phyloP scores from a whole-genome alignment of 352 stramenopile species.

The Phytophthora sp. region DNA sequence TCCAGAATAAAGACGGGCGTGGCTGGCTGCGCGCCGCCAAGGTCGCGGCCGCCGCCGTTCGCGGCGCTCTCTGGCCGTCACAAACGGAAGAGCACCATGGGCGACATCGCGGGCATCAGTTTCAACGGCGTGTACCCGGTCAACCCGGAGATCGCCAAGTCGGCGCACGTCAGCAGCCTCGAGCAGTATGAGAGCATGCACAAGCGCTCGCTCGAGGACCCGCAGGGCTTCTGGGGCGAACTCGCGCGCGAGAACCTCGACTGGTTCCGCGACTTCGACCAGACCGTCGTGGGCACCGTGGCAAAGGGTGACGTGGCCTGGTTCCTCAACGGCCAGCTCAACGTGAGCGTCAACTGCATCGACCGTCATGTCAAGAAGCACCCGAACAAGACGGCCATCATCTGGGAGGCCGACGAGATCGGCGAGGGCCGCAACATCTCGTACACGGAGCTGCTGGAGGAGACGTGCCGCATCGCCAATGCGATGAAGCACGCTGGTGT shows the following conservation, averaged over 20 bases:
- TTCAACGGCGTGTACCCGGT: slow-evolving; percentile 32
- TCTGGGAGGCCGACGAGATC: slow-evolving; percentile 98
- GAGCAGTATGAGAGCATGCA: slow-evolving; percentile 84
- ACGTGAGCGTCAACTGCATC: slow-evolving; percentile 94
- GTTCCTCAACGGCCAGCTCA: slow-evolving; percentile 96
- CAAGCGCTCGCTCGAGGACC: slow-evolving; percentile 86
- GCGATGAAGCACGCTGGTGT: slow-evolving; percentile 91
- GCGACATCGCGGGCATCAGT: slow-evolving; percentile 36
- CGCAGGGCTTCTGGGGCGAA: slow-evolving; percentile 91
- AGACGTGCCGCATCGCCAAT: slow-evolving; percentile 93
- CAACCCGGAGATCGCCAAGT: slow-evolving; percentile 45
- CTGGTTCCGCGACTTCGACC: slow-evolving; percentile 95
- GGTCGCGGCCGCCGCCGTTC: too few relatives aligned
- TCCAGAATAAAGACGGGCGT: slow-evolving; percentile 85
- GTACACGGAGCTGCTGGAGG: slow-evolving; percentile 46
- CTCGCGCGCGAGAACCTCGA: slow-evolving; percentile 89
- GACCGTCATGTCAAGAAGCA: slow-evolving; percentile 90
- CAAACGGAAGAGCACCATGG: slow-evolving; percentile 78
- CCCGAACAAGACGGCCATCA: slow-evolving; percentile 92
- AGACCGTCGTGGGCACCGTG: slow-evolving; percentile 84
- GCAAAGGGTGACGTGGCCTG: slow-evolving; percentile 90
- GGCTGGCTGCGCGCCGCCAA: slow-evolving; percentile 82
- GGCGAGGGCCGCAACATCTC: slow-evolving; percentile 68
- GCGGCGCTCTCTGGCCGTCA: slow-evolving; percentile 91
- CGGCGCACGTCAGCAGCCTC: slow-evolving; percentile 69